Evolutionary conservation across 768 basidiomycete species (phyloP).

Genomic region (Pleurotus tuoliensis): DNA sequence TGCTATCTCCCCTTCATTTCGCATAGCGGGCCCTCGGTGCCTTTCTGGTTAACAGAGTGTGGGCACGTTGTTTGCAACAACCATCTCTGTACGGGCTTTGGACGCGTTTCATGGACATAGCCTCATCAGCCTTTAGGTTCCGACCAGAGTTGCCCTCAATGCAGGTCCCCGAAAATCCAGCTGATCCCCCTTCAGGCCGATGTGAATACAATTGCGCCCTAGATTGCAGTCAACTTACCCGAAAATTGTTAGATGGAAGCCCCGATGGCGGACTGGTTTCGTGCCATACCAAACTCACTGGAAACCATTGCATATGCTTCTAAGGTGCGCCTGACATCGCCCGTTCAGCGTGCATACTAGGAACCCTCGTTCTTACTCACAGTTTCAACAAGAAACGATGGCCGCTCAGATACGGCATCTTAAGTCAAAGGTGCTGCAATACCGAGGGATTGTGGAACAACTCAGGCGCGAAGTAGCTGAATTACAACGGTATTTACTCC

Average conservation of each 20-base stretch:
- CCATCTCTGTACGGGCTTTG: slow-evolving; percentile 62
- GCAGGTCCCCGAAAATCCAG: slow-evolving; percentile 60
- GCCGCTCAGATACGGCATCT: slow-evolving; percentile 64
- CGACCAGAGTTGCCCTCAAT: slow-evolving; percentile 73
- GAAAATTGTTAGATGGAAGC: slow-evolving; percentile 55
- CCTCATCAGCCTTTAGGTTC: slow-evolving; percentile 38
- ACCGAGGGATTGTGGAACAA: slow-evolving; percentile 47
- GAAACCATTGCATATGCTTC: slow-evolving; percentile 64
- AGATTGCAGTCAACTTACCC: too few species aligned
- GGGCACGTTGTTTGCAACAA: slow-evolving; percentile 84
- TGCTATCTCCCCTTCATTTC: slow-evolving; percentile 67
- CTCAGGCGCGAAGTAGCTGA: slow-evolving; percentile 48
- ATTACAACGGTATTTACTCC: slow-evolving; percentile 48
- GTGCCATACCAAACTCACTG: slow-evolving; percentile 52
- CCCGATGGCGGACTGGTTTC: slow-evolving; percentile 84
- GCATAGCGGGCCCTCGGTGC: slow-evolving; percentile 51
- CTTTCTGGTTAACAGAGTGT: slow-evolving; percentile 89
- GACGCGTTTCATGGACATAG: neutral
- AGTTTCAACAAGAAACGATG: slow-evolving; percentile 82
- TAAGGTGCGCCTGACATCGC: slow-evolving; percentile 41
- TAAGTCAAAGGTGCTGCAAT: slow-evolving; percentile 53
- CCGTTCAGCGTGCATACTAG: neutral
- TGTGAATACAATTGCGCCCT: slow-evolving; percentile 33
- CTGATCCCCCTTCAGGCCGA: slow-evolving; percentile 71
- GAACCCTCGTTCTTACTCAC: neutral